Conservation (phyloP, 495 filamentous ascomycete genomes). For the Penicillium arizonense region DNA sequence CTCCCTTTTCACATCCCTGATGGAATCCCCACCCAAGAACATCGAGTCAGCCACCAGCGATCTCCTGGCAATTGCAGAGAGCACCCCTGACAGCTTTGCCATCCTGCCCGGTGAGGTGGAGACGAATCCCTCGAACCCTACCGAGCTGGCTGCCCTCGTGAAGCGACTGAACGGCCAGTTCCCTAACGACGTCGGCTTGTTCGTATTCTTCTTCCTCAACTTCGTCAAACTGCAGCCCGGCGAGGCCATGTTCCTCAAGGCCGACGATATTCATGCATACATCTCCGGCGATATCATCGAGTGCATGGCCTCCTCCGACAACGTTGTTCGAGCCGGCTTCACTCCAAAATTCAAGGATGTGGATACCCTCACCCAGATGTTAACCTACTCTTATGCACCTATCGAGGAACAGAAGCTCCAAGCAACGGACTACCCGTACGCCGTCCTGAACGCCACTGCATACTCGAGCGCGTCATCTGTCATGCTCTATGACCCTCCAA, state of each 20-base stretch:
- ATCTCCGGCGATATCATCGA: conserved; percentile 95
- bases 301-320: conserved; percentile 98
- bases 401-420: conserved; percentile 92
- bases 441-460: conserved; percentile 70
- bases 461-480: conserved; percentile 70
- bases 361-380: conserved; percentile 81
- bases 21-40: conserved; percentile 68
- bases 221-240: conserved; percentile 78
- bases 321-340: conserved; percentile 94
- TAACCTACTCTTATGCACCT: conserved; percentile 92
- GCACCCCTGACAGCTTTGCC: conserved; percentile 39
- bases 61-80: conserved; percentile 69
- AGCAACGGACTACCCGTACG: conserved; percentile 80
- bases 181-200: conserved; percentile 72
- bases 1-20: conserved; percentile 69
- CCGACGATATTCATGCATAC: conserved; percentile 97
- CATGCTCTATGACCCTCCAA: conserved; percentile 87
- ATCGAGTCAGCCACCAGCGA: conserved; percentile 62
- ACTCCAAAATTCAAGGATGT: conserved; percentile 99
- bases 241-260: conserved; percentile 93
- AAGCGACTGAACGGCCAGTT: conserved; percentile 73
- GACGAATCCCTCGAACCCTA: conserved; percentile 37
- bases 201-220: conserved; percentile 80
- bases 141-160: conserved; percentile 73
- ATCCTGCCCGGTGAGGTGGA: conserved; percentile 32